Conservation (phyloP, 352 stramenopile species). For the Thalassiosira exigua region DNA sequence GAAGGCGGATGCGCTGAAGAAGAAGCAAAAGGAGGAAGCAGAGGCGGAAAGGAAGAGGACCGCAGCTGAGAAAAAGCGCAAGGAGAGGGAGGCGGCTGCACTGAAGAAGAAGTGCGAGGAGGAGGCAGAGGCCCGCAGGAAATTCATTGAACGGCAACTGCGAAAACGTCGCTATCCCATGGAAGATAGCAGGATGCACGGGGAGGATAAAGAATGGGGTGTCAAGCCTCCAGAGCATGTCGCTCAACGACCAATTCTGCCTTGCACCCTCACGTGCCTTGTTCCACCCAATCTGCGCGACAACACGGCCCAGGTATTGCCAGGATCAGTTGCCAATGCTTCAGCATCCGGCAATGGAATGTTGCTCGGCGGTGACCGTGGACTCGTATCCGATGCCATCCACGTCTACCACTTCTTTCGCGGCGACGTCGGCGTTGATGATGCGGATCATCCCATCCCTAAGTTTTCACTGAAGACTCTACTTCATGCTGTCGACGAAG, state of each 20-base stretch:
- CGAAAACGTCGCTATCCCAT: conserved; percentile 79
- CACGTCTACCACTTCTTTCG: conserved; percentile 83
- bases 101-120: conserved; percentile 43
- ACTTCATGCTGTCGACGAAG: conserved; percentile 69
- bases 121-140: conserved; percentile 57
- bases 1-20: conserved; percentile 37
- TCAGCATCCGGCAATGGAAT: conserved; percentile 43
- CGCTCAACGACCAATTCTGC: conserved; percentile 57
- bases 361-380: conserved; percentile 41
- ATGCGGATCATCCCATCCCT: conserved; percentile 58
- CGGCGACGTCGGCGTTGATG: conserved; percentile 71
- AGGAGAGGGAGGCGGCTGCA: conserved; percentile 37
- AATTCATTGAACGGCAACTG: conserved; percentile 64
- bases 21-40: too few species aligned
- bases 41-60: conserved; percentile 60
- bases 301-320: conserved; percentile 36
- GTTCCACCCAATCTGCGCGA: conserved; percentile 40
- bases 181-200: conserved; percentile 76
- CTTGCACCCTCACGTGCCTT: conserved; percentile 48
- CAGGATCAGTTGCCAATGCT: conserved; percentile 23
- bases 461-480: conserved; percentile 79
- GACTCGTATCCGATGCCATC: conserved; percentile 73
- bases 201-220: conserved; percentile 80
- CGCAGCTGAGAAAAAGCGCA: conserved; percentile 42
- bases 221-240: conserved; percentile 64